Percentiles rank a stretch among this genome's conserved stretches.
Evolutionary conservation across 139 green algal genomes (phyloP).

Genomic region (Coelastrella sp.): DNA sequence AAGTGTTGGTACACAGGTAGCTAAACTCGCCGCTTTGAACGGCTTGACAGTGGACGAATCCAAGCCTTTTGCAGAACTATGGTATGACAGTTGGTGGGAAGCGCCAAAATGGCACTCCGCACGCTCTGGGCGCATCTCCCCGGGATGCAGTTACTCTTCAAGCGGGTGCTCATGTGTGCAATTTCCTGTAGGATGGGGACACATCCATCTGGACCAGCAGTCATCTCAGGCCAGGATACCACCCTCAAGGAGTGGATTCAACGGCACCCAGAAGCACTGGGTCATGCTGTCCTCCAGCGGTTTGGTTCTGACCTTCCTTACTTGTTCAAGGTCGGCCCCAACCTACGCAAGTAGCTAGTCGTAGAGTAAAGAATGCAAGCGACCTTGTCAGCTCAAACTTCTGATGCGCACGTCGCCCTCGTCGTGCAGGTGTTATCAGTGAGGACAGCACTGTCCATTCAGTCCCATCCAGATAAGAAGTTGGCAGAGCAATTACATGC

Average conservation of each 20-base stretch:
- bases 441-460: slow-evolving; percentile 95
- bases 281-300: slow-evolving; percentile 59
- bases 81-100: slow-evolving; percentile 67
- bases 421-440: slow-evolving; percentile 89
- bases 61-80: slow-evolving; percentile 95
- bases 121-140: neutral
- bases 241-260: slow-evolving; percentile 77
- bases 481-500: slow-evolving; percentile 91
- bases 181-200: slow-evolving; percentile 89
- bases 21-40: slow-evolving; percentile 72
- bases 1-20: slow-evolving; percentile 71
- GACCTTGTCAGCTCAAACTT: neutral
- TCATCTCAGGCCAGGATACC: slow-evolving; percentile 59
- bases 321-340: slow-evolving; percentile 90
- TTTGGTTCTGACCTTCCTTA: slow-evolving; percentile 91
- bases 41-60: slow-evolving; percentile 69
- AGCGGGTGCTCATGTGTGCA: no score
- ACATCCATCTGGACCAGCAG: slow-evolving; percentile 89
- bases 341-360: neutral
- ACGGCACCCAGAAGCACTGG: slow-evolving; percentile 78
- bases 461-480: slow-evolving; percentile 97
- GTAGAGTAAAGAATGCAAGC: neutral
- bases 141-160: neutral
- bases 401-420: neutral
- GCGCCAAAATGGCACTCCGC: neutral